Base-by-base conservation (phyloP, 345 rosid species). In the Streptanthus diversifolius region DNA sequence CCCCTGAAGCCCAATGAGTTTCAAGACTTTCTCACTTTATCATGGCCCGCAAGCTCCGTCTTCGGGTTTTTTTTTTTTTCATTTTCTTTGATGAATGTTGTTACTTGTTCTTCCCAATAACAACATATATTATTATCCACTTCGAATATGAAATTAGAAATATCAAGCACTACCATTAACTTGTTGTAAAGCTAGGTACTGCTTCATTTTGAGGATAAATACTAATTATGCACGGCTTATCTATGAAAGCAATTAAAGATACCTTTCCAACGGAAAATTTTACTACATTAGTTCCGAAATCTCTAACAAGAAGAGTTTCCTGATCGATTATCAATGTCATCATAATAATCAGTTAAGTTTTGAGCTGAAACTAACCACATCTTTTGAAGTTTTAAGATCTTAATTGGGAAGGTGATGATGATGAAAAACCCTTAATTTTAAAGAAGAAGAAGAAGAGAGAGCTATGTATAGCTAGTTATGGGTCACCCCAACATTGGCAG, bases 401-500 rank as follows among this genome's bases (percentile, higher is more conserved):
- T 51, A 11, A 21, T 39, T 60, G 36, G 6, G 39, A 49, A 55
- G 8, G 4, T 32, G 32, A 24, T 51, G 3, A 37, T 19, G 44
- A 51, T 5, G 17, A 51, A 56, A 37, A n/a, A n/a, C n/a, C 18
- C 45, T 36, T 58, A 19, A 59, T 21, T n/a, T n/a, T 39, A 7
- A 57, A 22, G 8, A 5, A 44, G 29, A 17, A 7, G 1, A 19
- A 48, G 25, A 15, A n/a, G 12, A 14, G 29, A 14, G 27, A 15
- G 2, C 22, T 48, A 29, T 3, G 0, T 39, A 1, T 33, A 48
- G 59, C 71, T 72, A 88, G 72, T 80, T 82, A 54, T 88, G 92
- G 30, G 83, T 48, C 76, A 90, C 82, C 33, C 95, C 95, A 55
- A 85, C 73, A 63, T 88, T 90, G 5, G 96, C 77, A 19, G 96